Conservation (phyloP, 257 asterid genomes). For the Petunia axillaris region DNA sequence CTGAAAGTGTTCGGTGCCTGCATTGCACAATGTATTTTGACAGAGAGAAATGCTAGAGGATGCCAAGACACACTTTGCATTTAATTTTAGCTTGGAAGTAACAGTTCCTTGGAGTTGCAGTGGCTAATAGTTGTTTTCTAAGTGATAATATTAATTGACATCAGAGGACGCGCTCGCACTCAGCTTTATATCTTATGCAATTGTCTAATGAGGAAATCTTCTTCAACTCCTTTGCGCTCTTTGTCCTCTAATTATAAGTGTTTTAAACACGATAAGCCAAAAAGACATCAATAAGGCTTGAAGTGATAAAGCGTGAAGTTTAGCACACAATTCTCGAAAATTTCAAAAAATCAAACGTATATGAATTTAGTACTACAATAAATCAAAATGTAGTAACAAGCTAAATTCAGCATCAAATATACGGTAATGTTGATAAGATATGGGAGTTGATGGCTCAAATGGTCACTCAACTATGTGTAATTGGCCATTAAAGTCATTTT, state of each 20-base stretch:
- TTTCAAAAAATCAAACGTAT: neutral
- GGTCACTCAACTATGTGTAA: too few species aligned
- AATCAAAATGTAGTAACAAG: neutral
- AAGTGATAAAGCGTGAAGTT: constrained; percentile 1
- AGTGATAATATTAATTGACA: constrained; percentile 3
- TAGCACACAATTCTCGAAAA: neutral
- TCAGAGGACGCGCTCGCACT: neutral
- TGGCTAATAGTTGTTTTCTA: neutral
- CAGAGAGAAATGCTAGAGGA: neutral
- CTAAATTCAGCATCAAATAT: constrained; percentile 19
- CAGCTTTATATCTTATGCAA: neutral
- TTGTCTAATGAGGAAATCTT: neutral
- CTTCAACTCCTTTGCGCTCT: neutral
- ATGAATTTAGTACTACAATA: neutral
- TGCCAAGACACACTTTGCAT: neutral
- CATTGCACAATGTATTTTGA: neutral
- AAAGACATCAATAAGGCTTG: neutral
- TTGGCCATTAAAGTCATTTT: too few species aligned
- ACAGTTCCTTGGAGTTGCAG: neutral
- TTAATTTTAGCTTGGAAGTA: neutral
- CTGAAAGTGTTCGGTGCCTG: neutral
- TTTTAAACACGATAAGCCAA: neutral
- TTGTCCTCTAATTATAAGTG: neutral
- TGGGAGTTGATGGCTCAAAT: too few species aligned
- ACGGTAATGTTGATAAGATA: neutral